A percentile compares a stretch with the other conserved stretches of the same genome.
These are phyloP conservation scores for Agaricales sp. DNA, from an alignment of 1,284 basidiomycete species.

Conservation along the genomic window DNA sequence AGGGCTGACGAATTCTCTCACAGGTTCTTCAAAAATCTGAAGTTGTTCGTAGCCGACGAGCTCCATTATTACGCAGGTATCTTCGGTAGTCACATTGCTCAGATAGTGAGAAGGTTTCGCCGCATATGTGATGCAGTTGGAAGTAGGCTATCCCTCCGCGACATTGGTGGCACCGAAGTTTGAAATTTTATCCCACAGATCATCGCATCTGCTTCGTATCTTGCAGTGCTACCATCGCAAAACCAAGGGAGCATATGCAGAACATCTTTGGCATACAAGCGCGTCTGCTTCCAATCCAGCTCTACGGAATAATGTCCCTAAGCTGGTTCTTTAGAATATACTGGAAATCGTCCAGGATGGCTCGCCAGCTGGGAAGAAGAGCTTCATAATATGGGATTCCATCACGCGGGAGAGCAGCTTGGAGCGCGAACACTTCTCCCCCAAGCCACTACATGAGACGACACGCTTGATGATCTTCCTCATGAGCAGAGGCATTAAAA, in stretches of 20 bases:
- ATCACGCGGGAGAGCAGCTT: conserved; percentile 48
- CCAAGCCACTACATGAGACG: conserved; percentile 63
- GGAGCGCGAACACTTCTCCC: conserved; percentile 47
- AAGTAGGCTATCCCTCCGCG: conserved; percentile 41
- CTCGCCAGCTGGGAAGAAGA: conserved; percentile 74
- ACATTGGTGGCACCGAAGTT: background rate
- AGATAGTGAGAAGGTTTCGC: conserved; percentile 67
- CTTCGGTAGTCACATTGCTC: conserved; percentile 75
- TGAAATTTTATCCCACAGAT: conserved; percentile 29
- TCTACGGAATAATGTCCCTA: no score
- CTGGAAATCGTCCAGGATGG: conserved; percentile 74
- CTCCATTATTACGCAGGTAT: conserved; percentile 71
- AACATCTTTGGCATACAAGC: conserved; percentile 60
- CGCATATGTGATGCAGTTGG: conserved; percentile 79
- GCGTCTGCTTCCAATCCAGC: no score
- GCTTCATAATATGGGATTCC: conserved; percentile 73
- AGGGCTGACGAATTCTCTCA: background rate
- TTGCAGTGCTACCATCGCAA: conserved; percentile 83
- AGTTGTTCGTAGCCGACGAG: conserved; percentile 78
- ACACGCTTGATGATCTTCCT: conserved; percentile 70
- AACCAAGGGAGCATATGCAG: conserved; percentile 71
- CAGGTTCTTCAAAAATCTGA: background rate
- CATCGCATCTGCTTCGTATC: conserved; percentile 62
- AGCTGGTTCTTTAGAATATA: conserved; percentile 24
- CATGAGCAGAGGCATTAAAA: conserved; percentile 73